phyloP scores from a whole-genome alignment of 768 basidiomycete genomes.

The Collybia nuda region DNA sequence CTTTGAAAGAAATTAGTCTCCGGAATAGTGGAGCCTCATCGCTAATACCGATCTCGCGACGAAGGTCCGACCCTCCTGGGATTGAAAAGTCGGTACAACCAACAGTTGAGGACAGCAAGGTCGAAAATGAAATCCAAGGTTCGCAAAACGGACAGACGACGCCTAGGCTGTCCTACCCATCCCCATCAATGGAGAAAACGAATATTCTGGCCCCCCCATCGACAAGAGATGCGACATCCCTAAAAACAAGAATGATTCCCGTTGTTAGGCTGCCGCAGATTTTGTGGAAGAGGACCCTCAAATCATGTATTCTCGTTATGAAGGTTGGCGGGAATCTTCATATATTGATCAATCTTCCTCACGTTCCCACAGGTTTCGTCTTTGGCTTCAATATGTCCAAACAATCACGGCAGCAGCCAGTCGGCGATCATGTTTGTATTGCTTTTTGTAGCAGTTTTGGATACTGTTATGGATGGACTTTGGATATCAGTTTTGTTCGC shows the following conservation, averaged over 20 bases:
- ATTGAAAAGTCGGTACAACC: not conserved
- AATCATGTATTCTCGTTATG: conserved; percentile 24
- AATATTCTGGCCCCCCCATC: conserved; percentile 1
- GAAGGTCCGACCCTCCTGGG: conserved; percentile 6
- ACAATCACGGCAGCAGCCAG: not conserved
- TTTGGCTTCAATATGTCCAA: conserved; percentile 18
- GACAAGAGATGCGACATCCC: too few relatives aligned
- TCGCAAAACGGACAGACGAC: conserved; percentile 8
- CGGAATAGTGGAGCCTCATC: conserved; percentile 7
- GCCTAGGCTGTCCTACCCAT: not conserved
- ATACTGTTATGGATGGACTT: conserved; percentile 23
- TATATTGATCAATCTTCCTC: not conserved
- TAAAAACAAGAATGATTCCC: too few relatives aligned
- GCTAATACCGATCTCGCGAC: conserved; percentile 5
- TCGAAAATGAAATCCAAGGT: not conserved
- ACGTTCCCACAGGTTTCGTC: conserved; percentile 14
- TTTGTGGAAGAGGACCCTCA: conserved; percentile 17
- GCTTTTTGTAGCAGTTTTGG: conserved; percentile 21
- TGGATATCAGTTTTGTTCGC: conserved; percentile 19
- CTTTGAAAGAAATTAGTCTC: conserved; percentile 13
- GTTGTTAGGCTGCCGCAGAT: not conserved
- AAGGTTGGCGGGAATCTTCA: conserved; percentile 18
- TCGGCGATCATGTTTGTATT: conserved; percentile 11
- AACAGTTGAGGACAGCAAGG: not conserved
- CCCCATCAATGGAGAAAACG: conserved; percentile 8